Conservation (phyloP, 169 alveolate genomes). For the Perkinsus olseni region DNA sequence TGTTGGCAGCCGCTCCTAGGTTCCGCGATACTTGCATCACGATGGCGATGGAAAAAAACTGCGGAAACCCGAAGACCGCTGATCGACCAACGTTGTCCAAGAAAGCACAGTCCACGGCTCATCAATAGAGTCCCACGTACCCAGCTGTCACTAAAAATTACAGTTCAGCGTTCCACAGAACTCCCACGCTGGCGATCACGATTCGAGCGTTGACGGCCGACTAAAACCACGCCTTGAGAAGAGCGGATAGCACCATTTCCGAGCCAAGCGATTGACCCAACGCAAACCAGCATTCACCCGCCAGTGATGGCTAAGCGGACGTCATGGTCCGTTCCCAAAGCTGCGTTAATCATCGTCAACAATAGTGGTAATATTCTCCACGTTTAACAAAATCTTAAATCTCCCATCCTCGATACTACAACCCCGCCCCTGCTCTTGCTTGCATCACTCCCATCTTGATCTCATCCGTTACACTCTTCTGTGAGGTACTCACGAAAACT, state of each 20-base stretch:
- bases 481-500: not conserved
- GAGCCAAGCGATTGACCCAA: not conserved
- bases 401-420: not conserved
- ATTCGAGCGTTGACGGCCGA: too few species aligned
- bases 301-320: not conserved
- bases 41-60: not conserved
- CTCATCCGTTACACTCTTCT: not conserved
- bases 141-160: too few species aligned
- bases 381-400: not conserved
- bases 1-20: not conserved
- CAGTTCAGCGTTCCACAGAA: too few species aligned
- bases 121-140: too few species aligned
- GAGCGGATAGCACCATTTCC: not conserved
- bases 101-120: too few species aligned
- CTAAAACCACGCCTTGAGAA: too few species aligned
- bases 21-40: not conserved
- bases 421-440: not conserved
- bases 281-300: not conserved
- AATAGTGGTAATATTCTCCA: not conserved
- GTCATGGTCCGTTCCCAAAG: not conserved
- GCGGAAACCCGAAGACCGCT: too few species aligned
- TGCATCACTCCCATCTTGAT: not conserved
- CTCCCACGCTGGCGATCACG: too few species aligned
- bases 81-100: too few species aligned
- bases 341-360: not conserved